These are phyloP conservation scores for Phytophthora sojae DNA, from an alignment of 352 stramenopile genomes.

Conservation along the genomic window DNA sequence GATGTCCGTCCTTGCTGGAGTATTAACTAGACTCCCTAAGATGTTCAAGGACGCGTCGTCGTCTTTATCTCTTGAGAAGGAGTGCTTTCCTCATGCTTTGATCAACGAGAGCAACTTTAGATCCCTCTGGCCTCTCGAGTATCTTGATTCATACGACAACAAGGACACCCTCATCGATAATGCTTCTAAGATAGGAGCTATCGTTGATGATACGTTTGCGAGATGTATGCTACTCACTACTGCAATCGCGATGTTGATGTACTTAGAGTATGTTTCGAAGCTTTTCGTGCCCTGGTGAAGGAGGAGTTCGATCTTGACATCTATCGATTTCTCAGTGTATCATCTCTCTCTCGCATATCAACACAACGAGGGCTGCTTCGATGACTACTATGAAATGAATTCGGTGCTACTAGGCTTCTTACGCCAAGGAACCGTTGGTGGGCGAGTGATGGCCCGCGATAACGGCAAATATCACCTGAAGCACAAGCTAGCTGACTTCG, in stretches of 20 bases:
- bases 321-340: slow-evolving; percentile 1
- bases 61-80: too few species aligned
- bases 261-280: too few species aligned
- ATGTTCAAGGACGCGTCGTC: too few species aligned
- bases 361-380: slow-evolving; percentile 16
- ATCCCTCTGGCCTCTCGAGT: background rate
- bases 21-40: background rate
- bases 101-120: slow-evolving; percentile 5
- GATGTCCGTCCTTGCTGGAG: slow-evolving; percentile 2
- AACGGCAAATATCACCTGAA: too few species aligned
- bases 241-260: slow-evolving; percentile 19
- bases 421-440: too few species aligned
- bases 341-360: background rate
- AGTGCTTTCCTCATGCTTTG: slow-evolving; percentile 14
- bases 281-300: background rate
- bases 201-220: too few species aligned
- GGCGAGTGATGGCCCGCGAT: too few species aligned
- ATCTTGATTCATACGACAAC: slow-evolving; percentile 5
- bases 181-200: background rate
- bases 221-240: too few species aligned
- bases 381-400: too few species aligned
- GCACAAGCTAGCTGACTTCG: slow-evolving; percentile 10
- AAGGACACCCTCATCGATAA: slow-evolving; percentile 6
- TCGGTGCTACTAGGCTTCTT: too few species aligned
- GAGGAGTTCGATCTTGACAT: slow-evolving; percentile 4